These are phyloP conservation scores for Emmonsiellopsis sp. DNA, from an alignment of 2,329 filamentous ascomycete genomes.

Conservation along the genomic window DNA sequence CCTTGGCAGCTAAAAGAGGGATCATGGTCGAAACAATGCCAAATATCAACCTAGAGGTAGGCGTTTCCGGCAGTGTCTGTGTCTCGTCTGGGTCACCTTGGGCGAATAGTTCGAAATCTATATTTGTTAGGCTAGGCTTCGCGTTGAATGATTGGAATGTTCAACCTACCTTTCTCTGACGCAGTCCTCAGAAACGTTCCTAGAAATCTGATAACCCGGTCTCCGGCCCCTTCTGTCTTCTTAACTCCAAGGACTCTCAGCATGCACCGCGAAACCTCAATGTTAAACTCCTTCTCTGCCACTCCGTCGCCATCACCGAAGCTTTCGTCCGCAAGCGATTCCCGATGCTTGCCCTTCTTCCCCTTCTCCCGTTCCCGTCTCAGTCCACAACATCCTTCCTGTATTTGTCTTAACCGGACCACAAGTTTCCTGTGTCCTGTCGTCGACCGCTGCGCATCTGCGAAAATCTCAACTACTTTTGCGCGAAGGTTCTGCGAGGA, in stretches of 20 bases:
- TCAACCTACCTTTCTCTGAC: constrained; percentile 43
- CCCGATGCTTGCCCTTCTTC: constrained; percentile 16
- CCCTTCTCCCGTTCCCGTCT: constrained; percentile 29
- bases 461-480: constrained; percentile 63
- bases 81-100: constrained; percentile 58
- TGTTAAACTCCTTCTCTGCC: constrained; percentile 77
- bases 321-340: constrained; percentile 26
- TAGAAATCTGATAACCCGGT: constrained; percentile 75
- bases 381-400: constrained; percentile 67
- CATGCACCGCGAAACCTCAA: constrained; percentile 74
- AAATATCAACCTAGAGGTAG: constrained; percentile 67
- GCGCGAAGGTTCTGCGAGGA: constrained; percentile 52
- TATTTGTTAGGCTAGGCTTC: constrained; percentile 21
- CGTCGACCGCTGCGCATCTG: constrained; percentile 78
- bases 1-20: constrained; percentile 72
- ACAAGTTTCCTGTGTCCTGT: constrained; percentile 84
- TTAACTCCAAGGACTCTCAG: constrained; percentile 75
- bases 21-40: constrained; percentile 64
- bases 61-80: constrained; percentile 68
- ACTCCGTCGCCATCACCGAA: constrained; percentile 52
- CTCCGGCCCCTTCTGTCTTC: constrained; percentile 82
- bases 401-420: constrained; percentile 78
- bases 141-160: not conserved
- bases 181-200: constrained; percentile 74
- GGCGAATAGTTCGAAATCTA: constrained; percentile 57